These are phyloP conservation scores for Polytrichum formosum DNA, from an alignment of 225 moss, liverwort and hornwort genomes.

Conservation along the genomic window DNA sequence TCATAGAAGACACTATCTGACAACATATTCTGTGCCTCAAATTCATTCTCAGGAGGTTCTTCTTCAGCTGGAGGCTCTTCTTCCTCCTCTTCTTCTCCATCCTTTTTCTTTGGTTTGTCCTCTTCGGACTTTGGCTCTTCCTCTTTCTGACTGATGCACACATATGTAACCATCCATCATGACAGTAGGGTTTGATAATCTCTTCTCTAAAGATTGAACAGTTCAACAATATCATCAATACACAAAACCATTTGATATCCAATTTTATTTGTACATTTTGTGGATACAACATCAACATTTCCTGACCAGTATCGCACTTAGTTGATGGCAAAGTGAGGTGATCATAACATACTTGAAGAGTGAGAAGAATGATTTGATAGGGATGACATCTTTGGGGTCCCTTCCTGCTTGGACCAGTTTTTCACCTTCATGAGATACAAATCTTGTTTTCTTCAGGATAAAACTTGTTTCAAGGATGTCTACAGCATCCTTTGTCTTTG, in stretches of 20 bases:
- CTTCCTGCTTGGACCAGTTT: slow-evolving; percentile 57
- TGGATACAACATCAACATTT: too few species aligned
- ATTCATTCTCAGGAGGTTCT: slow-evolving; percentile 60
- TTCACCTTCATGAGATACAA: slow-evolving; percentile 69
- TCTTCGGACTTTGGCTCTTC: slow-evolving; percentile 31
- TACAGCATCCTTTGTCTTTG: slow-evolving; percentile 72
- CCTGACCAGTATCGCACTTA: not conserved
- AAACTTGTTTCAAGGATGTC: slow-evolving; percentile 88
- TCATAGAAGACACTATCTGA: slow-evolving; percentile 79
- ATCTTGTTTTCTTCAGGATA: slow-evolving; percentile 77
- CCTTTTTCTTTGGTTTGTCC: slow-evolving; percentile 53
- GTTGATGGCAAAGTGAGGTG: not conserved
- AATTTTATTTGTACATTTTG: not conserved
- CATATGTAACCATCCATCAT: slow-evolving; percentile 4
- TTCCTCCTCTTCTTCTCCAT: slow-evolving; percentile 45
- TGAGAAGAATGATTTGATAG: slow-evolving; percentile 61
- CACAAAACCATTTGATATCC: not conserved
- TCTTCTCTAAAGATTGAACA: too few species aligned
- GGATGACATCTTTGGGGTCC: slow-evolving; percentile 66
- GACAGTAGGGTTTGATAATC: too few species aligned
- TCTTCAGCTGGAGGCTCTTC: slow-evolving; percentile 43
- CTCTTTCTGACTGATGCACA: slow-evolving; percentile 52
- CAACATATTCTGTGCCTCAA: slow-evolving; percentile 78
- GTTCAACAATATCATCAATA: not conserved
- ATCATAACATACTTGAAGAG: slow-evolving; percentile 53